Base-by-base conservation (phyloP, 164 flowering plant species). In the Magnolia officinalis region DNA sequence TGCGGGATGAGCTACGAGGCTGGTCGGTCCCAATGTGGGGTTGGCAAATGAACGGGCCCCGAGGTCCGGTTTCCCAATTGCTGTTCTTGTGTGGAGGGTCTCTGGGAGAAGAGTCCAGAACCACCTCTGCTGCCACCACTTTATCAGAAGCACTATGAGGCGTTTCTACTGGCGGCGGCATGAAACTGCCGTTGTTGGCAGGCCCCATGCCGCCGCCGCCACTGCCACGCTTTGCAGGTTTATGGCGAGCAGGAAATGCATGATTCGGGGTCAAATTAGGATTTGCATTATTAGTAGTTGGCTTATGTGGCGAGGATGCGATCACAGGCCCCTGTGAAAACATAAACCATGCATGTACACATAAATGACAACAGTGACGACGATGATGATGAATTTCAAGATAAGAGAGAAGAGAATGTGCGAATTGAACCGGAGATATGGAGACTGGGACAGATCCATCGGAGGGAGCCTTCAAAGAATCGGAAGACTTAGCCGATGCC, bases 371-470 rank as follows among this genome's bases (percentile, higher is more conserved):
- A 11, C 26, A 49, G 37, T 13, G 37, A 29, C 11, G 29, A n/a
- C 6, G 29, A 66, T 19, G 1, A 66, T 26, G 29, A 16, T 24
- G 31, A 5, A 5, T 10, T 68, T 2, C 8, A 31, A 45, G 31
- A n/a, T 51, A 20, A 37, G 49, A 58, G 18, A 18, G 1, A 65
- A 61, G 75, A 14, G 7, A 29, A 9, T 3, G 29, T 20, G 61
- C 50, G 20, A 77, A 6, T 24, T 50, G 37, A 31, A 78, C 79
- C 81, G 72, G 80, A 2, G 79, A 52, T 11, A 49, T 70, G 19
- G 90, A 68, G 20, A 55, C 74, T 18, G 90, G 67, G 58, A 70
- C 69, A 13, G 89, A 85, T 86, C 87, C 92, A 83, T 90, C 87
- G 4, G 85, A 2, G 37, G 78, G 75, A 29, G 81, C 65, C 69